Conservation (phyloP, 2,329 filamentous ascomycete genomes). For the Exophiala sp. region DNA sequence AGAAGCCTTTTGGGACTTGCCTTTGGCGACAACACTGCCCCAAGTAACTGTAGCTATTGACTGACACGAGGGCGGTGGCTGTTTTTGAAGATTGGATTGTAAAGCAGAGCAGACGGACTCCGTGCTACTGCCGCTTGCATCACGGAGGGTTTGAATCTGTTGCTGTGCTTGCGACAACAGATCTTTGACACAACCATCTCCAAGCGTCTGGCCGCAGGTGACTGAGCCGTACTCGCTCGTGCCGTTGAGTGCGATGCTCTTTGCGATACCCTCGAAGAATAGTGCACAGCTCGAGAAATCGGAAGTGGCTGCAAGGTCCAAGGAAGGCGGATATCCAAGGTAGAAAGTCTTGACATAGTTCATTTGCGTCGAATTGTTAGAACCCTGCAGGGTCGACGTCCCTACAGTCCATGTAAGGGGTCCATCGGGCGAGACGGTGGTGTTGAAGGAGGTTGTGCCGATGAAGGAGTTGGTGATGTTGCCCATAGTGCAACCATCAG, state of each 20-base stretch:
- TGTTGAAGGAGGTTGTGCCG: constrained; percentile 16
- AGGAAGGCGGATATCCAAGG: constrained; percentile 13
- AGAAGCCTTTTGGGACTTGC: neutral
- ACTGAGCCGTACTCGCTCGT: constrained; percentile 10
- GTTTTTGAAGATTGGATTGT: constrained; percentile 8
- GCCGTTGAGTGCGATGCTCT: constrained; percentile 13
- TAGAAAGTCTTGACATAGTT: constrained; percentile 17
- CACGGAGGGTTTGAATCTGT: constrained; percentile 6
- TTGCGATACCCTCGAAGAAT: constrained; percentile 20
- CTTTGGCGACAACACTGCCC: constrained; percentile 16
- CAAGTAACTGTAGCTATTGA: constrained; percentile 13
- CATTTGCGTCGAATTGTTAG: constrained; percentile 4
- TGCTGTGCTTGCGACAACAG: constrained; percentile 9
- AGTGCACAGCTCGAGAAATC: constrained; percentile 14
- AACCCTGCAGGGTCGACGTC: neutral
- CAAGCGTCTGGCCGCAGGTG: constrained; percentile 12
- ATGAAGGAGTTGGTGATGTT: constrained; percentile 17
- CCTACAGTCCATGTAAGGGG: constrained; percentile 21
- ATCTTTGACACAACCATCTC: constrained; percentile 12
- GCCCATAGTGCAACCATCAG: constrained; percentile 14
- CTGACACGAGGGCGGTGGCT: constrained; percentile 13
- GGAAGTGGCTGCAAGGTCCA: constrained; percentile 5
- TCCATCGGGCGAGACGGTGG: constrained; percentile 7
- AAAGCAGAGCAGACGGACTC: constrained; percentile 7
- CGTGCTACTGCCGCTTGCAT: neutral